Evolutionary conservation across 257 asterid genomes (phyloP).

Genomic region (Gentiana straminea): DNA sequence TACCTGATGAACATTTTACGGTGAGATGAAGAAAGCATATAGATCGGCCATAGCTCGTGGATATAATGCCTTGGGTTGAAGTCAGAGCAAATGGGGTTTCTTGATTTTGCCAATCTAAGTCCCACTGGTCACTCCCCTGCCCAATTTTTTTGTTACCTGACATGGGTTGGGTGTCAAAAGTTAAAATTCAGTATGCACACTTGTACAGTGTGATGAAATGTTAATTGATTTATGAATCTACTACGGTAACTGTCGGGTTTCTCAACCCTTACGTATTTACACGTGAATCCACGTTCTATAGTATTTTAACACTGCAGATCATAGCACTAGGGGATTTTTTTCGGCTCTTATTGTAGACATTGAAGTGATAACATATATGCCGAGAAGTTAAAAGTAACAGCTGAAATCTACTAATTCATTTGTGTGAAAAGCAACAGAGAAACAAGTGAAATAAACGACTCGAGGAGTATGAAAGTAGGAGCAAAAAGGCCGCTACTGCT

Average conservation of each 20-base stretch:
- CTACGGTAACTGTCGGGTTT: too few relatives aligned
- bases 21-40: background rate
- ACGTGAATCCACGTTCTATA: too few relatives aligned
- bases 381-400: too few relatives aligned
- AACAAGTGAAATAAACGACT: slow-evolving; percentile 24
- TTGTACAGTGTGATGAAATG: too few relatives aligned
- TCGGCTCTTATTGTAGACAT: slow-evolving; percentile 16
- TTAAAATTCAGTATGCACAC: too few relatives aligned
- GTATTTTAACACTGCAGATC: too few relatives aligned
- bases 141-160: slow-evolving; percentile 2
- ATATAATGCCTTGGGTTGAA: slow-evolving; percentile 9
- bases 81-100: background rate
- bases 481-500: slow-evolving; percentile 15
- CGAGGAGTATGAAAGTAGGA: slow-evolving; percentile 11
- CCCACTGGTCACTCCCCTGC: background rate
- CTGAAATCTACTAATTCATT: background rate
- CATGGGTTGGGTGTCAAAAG: background rate
- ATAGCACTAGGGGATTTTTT: background rate
- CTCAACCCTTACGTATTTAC: too few relatives aligned
- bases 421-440: slow-evolving; percentile 19
- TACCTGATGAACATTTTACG: background rate
- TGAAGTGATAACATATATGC: slow-evolving; percentile 18
- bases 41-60: slow-evolving; percentile 8
- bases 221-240: too few relatives aligned
- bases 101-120: background rate